phyloP scores from a whole-genome alignment of 2,329 filamentous ascomycete species.

The Sphaerostilbella broomeana region DNA sequence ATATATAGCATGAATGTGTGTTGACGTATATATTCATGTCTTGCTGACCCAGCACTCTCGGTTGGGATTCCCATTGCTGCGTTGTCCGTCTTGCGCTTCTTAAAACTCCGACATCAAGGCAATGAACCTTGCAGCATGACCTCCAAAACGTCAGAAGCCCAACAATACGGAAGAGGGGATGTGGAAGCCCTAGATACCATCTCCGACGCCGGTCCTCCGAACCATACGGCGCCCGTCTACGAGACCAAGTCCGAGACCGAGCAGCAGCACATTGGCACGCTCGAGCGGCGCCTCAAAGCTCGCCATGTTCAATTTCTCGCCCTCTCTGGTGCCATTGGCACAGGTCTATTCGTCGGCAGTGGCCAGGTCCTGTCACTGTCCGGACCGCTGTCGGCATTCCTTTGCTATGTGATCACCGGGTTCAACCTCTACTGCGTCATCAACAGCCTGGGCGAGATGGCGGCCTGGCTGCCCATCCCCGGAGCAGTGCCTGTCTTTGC shows the following conservation, averaged over 20 bases:
- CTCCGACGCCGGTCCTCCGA: conserved; percentile 3
- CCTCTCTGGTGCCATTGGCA: conserved; percentile 36
- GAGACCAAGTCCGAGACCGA: conserved; percentile 15
- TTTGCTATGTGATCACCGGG: conserved; percentile 38
- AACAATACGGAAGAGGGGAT: conserved; percentile 4
- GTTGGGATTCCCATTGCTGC: too few relatives aligned
- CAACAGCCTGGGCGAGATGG: conserved; percentile 49
- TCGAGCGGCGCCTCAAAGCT: conserved; percentile 34
- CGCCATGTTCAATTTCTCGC: conserved; percentile 38
- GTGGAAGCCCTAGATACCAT: conserved; percentile 9
- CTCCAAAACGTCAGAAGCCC: conserved; percentile 3
- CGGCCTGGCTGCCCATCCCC: conserved; percentile 53
- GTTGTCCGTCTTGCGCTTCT: too few relatives aligned
- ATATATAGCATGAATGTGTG: too few relatives aligned
- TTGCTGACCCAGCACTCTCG: too few relatives aligned
- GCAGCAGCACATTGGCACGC: conserved; percentile 27
- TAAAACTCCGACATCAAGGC: too few relatives aligned
- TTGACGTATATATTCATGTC: too few relatives aligned
- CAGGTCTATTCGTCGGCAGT: conserved; percentile 38
- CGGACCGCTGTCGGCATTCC: conserved; percentile 35
- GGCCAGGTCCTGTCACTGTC: conserved; percentile 37
- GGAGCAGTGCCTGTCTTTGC: conserved; percentile 47
- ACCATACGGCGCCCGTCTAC: neutral
- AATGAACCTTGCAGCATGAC: too few relatives aligned
- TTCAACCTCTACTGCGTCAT: conserved; percentile 44